Evolutionary conservation across 768 basidiomycete genomes (phyloP), one percentile per base, ranked within the genome.

Genomic region (Pluteus cervinus): DNA sequence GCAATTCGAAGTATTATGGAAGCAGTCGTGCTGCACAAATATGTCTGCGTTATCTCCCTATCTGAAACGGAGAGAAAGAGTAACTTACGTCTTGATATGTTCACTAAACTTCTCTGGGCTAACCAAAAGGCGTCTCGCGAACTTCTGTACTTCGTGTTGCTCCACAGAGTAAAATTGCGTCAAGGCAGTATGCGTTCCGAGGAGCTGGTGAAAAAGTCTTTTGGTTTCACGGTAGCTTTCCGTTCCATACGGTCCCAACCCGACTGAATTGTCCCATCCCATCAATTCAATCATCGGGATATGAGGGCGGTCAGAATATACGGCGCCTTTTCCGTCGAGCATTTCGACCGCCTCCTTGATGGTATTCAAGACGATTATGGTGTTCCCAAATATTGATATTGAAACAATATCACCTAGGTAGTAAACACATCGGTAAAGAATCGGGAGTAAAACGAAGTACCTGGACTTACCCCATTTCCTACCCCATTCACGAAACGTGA

Each of bases 281-380:
- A 61, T 67, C 11, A 74, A 55, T 24, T 68, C 65, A 9, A 62
- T 64, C 65, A 71, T 66, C 23, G 56, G 56, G 31, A 64, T 48
- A 12, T 59, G 41, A 0, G 77, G 74, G 23, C 77, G 61, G 51
- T 78, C 75, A 12, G 77, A 79, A 46, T 77, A 76, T 21, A 68
- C 63, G 10, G 63, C 54, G 23, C 75, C 68, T 39, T 68, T 71
- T 42, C 66, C 68, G 23, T 76, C 69, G 17, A 78, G 66, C 55
- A 76, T 57, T 21, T 74, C 68, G n/a, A 58, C 47, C 3, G 73
- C 73, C 2, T 47, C 38, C 17, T 65, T 48, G 5, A 42, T 47
- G 0, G 60, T 63, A 47, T 73, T 76, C 18, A 76, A 18, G 36
- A 76, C 49, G 23, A 76, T 31, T 25, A 72, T 60, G 7, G 23